Base-by-base conservation (phyloP, 2,329 filamentous ascomycete genomes). In the Trichothecium sympodiale region DNA sequence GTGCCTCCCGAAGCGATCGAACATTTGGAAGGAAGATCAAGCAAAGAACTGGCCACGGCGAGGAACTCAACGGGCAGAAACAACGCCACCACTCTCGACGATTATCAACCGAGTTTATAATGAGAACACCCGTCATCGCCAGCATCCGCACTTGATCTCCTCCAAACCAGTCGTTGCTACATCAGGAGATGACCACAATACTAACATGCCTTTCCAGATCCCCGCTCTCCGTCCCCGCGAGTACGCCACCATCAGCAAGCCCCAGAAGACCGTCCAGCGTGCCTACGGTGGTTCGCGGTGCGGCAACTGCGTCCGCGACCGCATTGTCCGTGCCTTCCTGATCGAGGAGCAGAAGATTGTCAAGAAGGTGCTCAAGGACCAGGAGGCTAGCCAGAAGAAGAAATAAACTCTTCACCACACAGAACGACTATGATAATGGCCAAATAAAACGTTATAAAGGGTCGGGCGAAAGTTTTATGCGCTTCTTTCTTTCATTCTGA, bases 301-400 rank as follows among this genome's bases (percentile, higher is more conserved):
- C 76, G 87, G 83, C 62, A 91, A 86, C 77, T 98, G 91, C 69
- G 91, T 98, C 54, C 88, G 89, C 68, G 91, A 98, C 75, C 83
- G 91, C 56, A 85, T 98, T 54, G 86, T 95, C 54, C 86, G 91
- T 55, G 91, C 91, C 48, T 98, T 98, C 82, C 73, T 98, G 65
- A 96, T 98, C 52, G 93, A 98, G 77, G 91, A 98, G 80, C 91
- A 98, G 78, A 98, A 98, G 85, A 96, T 98, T 57, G 91, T 98
- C 70, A 98, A 98, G 87, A 98, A 98, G 85, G 91, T 98, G 58
- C 79, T 96, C 65, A 95, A 95, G 83, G 89, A 96, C 77, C 85
- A 94, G 73, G 83, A 85, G 74, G 83, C 65, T 59, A 62, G 68
- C 58, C 64, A 71, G 56, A 78, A 73, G 67, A 77, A 77, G 72